Base-by-base conservation (phyloP, 495 filamentous ascomycete genomes). In the Podospora didyma region DNA sequence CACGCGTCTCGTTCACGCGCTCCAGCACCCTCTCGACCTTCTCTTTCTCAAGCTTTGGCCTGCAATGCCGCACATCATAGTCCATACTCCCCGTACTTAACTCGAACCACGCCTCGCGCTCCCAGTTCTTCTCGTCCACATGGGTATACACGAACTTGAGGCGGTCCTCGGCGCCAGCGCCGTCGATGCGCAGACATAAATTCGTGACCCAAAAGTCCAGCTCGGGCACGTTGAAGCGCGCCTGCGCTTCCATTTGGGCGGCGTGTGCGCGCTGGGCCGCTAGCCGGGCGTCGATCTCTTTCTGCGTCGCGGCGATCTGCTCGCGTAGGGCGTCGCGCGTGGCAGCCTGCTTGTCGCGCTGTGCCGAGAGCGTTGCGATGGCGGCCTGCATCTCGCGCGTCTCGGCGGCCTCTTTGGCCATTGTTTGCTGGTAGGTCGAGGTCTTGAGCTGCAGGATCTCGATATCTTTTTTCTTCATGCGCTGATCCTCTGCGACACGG, bases 201-300 rank as follows among this genome's bases (percentile, higher is more conserved):
- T 90, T 90, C 54, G 89, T 86, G 65, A 95, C 86, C 95, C 95
- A 98, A 70, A 98, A 97, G 39, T 90, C 87, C 39, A 97, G 78
- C 70, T 98, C 94, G 2, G 94, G 94, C 44, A 87, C 81, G 70
- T 97, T 96, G 58, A 89, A 86, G 42, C 89, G 81, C 35, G 87
- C 79, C 71, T 97, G 93, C 26, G 84, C 78, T 67, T 95, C 88
- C 23, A 92, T 65, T 57, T 88, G 80, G 49, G 82, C 79, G 23
- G 75, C 73, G 65, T 80, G 73, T 54, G 74, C 74, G 21, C 75
- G 66, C 69, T 83, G 77, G 52, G 75, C 70, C 19, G 81, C 75
- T 49, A 83, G 60, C 47, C 75, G 63, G 53, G 71, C 70, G 65
- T 82, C 64, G 72, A 88, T 78, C 71, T 85, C 79, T 61, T 82